These are phyloP conservation scores for Corymbia maculata DNA, from an alignment of 345 rosid genomes.

Conservation along the genomic window DNA sequence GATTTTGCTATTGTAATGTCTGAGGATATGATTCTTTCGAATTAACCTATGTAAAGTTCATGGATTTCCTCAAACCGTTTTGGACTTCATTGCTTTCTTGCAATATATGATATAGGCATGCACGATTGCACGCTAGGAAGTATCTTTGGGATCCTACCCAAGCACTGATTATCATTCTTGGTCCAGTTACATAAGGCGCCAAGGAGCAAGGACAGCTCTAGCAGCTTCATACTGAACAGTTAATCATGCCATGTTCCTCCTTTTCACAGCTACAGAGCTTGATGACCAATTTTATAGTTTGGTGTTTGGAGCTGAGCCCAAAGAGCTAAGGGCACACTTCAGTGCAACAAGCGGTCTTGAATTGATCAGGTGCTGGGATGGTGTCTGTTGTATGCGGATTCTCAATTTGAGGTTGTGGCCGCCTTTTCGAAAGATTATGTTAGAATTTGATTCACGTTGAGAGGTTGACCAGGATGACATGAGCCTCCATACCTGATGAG, in stretches of 20 bases:
- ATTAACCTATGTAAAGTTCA: neutral
- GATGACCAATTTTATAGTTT: neutral
- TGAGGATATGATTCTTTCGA: neutral
- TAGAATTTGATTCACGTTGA: neutral
- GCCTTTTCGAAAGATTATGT: neutral
- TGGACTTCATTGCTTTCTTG: neutral
- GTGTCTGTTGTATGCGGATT: neutral
- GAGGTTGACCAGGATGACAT: neutral
- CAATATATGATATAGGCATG: neutral
- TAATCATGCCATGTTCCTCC: neutral
- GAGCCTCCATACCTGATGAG: neutral
- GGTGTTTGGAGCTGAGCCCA: neutral
- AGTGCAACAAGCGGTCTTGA: neutral
- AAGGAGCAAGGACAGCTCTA: neutral
- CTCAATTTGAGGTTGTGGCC: neutral
- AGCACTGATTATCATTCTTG: neutral
- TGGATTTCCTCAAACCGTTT: neutral
- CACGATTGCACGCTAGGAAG: neutral
- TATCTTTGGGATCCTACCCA: neutral
- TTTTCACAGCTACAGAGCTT: neutral
- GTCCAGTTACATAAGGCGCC: neutral
- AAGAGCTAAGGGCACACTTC: rapidly evolving
- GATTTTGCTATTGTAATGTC: neutral
- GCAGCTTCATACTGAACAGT: neutral
- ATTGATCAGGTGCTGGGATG: neutral